Percentiles rank a stretch among this genome's conserved stretches.
Conservation (phyloP, 805 yeast genomes). For the Pachysolen tannophilus region DNA sequence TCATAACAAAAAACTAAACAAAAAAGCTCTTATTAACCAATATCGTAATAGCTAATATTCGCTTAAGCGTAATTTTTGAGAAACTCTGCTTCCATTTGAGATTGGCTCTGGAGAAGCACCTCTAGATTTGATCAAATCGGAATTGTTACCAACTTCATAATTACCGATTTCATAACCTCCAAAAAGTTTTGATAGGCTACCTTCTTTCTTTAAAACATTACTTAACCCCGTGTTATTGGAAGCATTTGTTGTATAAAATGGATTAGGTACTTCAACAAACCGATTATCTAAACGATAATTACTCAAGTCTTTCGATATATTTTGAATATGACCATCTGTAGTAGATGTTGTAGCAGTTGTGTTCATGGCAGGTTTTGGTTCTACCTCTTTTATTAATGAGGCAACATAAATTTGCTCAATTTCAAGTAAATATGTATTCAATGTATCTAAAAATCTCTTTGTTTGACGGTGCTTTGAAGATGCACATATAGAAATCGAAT, state of each 20-base stretch:
- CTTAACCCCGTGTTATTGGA: slow-evolving; percentile 6
- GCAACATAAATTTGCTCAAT: slow-evolving; percentile 41
- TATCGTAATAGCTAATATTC: slow-evolving; percentile 2
- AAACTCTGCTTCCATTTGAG: slow-evolving; percentile 32
- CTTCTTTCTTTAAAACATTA: slow-evolving; percentile 9
- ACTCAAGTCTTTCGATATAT: slow-evolving; percentile 12
- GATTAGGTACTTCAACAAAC: neutral
- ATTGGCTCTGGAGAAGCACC: slow-evolving; percentile 55
- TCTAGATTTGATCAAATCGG: slow-evolving; percentile 46
- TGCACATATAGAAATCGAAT: slow-evolving; percentile 71
- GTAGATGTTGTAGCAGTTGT: neutral
- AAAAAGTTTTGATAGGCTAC: slow-evolving; percentile 32
- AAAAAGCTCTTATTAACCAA: neutral
- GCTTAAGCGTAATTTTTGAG: slow-evolving; percentile 19
- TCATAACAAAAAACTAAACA: too few relatives aligned
- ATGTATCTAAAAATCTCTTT: slow-evolving; percentile 61
- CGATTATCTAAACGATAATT: too few relatives aligned
- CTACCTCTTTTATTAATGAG: slow-evolving; percentile 13
- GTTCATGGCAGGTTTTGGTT: slow-evolving; percentile 2
- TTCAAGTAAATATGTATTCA: slow-evolving; percentile 53
- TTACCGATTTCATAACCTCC: slow-evolving; percentile 74
- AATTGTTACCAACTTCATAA: slow-evolving; percentile 65
- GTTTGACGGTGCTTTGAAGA: slow-evolving; percentile 89
- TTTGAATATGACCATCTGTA: slow-evolving; percentile 16
- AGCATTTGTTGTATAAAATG: neutral